These are phyloP conservation scores for Phytophthora sp. DNA, from an alignment of 352 stramenopile species.

Conservation along the genomic window DNA sequence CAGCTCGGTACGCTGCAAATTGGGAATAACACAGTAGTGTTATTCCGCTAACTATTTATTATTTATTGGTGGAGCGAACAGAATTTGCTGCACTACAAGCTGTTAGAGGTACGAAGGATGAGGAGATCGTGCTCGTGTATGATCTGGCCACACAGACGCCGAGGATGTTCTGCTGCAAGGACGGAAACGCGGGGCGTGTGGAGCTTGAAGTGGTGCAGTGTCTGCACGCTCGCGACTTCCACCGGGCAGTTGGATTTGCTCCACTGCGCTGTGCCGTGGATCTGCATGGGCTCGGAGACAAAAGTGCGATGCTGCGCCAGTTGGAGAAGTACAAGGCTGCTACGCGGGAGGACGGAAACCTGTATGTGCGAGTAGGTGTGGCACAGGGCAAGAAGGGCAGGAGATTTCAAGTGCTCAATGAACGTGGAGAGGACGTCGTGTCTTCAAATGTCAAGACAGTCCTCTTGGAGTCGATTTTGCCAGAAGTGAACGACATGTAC, in stretches of 20 bases:
- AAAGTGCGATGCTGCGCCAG: conserved; percentile 23
- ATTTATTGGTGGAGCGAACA: conserved; percentile 4
- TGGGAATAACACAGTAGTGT: too few species aligned
- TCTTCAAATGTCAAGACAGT: conserved; percentile 9
- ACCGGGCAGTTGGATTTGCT: conserved; percentile 34
- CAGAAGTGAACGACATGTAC: conserved; percentile 8
- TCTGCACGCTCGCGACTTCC: conserved; percentile 62
- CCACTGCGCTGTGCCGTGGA: conserved; percentile 53
- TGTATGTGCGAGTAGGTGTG: conserved; percentile 49
- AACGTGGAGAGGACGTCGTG: conserved; percentile 32
- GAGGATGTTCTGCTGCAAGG: conserved; percentile 30
- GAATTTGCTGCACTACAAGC: conserved; percentile 22
- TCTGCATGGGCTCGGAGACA: conserved; percentile 28
- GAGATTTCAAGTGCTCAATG: conserved; percentile 41
- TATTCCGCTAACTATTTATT: conserved; percentile 4
- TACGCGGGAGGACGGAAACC: conserved; percentile 21
- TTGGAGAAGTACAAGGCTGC: conserved; percentile 40
- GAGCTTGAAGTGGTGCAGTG: conserved; percentile 43
- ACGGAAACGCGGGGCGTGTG: conserved; percentile 6
- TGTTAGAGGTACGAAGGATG: background rate
- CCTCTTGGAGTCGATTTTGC: conserved; percentile 19
- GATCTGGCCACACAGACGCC: conserved; percentile 11
- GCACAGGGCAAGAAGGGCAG: conserved; percentile 25
- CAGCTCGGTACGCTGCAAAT: conserved; percentile 19
- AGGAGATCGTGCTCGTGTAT: conserved; percentile 36